Conservation (phyloP, 805 yeast genomes). For the Scheffersomyces coipomensis region DNA sequence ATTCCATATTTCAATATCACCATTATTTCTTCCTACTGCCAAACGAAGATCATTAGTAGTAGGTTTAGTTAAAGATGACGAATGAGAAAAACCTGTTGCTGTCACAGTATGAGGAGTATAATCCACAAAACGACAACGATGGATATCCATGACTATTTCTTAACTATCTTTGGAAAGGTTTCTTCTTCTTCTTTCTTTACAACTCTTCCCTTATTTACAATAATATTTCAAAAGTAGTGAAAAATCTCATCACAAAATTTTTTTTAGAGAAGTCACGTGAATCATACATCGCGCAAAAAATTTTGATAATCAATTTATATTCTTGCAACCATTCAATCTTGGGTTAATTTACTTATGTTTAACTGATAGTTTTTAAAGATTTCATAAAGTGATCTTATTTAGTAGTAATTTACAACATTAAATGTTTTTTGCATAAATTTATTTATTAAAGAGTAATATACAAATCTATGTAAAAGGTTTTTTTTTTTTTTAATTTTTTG, state of each 20-base stretch:
- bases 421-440: too few relatives aligned
- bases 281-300: too few relatives aligned
- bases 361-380: too few relatives aligned
- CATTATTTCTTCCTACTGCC: slow-evolving; percentile 92
- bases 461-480: neutral
- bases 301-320: too few relatives aligned
- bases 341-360: too few relatives aligned
- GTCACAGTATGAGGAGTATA: slow-evolving; percentile 83
- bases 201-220: neutral
- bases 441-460: too few relatives aligned
- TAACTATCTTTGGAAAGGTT: neutral
- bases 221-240: neutral
- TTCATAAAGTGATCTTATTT: too few relatives aligned
- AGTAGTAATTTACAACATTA: too few relatives aligned
- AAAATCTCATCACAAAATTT: slow-evolving; percentile 1
- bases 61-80: slow-evolving; percentile 36
- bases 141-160: slow-evolving; percentile 59
- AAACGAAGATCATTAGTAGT: slow-evolving; percentile 60
- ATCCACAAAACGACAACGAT: slow-evolving; percentile 90
- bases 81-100: slow-evolving; percentile 72
- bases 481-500: neutral
- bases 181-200: neutral
- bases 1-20: slow-evolving; percentile 95
- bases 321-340: too few relatives aligned
- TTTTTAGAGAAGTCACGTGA: neutral